Evolutionary conservation across 2,329 filamentous ascomycete genomes (phyloP), one percentile per base, ranked within the genome.

Genomic region (Xylaria digitata): DNA sequence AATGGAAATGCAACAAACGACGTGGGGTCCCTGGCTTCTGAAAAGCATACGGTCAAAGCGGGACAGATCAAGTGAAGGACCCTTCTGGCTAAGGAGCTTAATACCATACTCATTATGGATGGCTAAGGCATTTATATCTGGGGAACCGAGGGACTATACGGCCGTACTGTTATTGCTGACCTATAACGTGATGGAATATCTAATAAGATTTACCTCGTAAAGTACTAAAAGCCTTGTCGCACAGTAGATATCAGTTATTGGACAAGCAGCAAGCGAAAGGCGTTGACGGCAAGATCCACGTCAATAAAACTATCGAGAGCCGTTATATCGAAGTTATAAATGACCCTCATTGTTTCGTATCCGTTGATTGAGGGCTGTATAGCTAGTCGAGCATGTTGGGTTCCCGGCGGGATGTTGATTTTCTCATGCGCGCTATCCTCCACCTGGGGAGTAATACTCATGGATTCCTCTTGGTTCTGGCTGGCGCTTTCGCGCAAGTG

Each of bases 71-170:
- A 23, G 45, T 26, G 26, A 26, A 48, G 45, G 45, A 3, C 45
- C 45, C 23, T 9, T 23, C 45, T 48, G 45, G 7, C 45, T 21
- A 23, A 48, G 45, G 45, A 48, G 45, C n/a, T 23, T 48, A 13
- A 9, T 48, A 23, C 45, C 45, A 23, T 13, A 48, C 45, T 48
- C 45, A 9, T 48, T 48, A 48, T 48, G 45, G n/a, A 48, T 48
- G 4, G 45, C 45, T 23, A 48, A 48, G 13, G 45, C 45, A 48
- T 48, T 23, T 23, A 13, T 23, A 48, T 48, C 19, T 11, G 45
- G 45, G 45, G 19, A 13, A 13, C 45, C 45, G 19, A 48, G 45
- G 7, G 45, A 48, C 45, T 48, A 23, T 6, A 48, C 45, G 19
- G 19, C 45, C 6, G 1, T 23, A 48, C 19, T 48, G 45, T 48